A percentile compares a stretch with the other conserved stretches of the same genome.
Conservation (phyloP, 805 yeast species). For the Jamesozyma hellenica region DNA sequence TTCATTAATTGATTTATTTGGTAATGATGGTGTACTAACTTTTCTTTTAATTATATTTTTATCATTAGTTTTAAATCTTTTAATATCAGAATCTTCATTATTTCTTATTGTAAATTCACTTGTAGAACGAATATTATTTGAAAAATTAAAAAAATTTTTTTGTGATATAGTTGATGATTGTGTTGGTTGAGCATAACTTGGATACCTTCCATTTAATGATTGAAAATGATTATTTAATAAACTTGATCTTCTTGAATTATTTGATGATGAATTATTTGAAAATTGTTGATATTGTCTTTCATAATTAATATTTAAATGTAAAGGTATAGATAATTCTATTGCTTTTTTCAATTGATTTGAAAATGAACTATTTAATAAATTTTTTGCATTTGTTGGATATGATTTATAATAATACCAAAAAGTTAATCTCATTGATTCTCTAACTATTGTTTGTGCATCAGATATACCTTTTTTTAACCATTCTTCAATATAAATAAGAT, state of each 20-base stretch:
- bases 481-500: conserved; percentile 33
- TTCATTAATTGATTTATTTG: not conserved
- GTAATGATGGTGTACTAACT: conserved; percentile 19
- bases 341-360: conserved; percentile 38
- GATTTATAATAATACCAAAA: conserved; percentile 58
- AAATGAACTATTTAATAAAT: conserved; percentile 24
- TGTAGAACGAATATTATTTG: conserved; percentile 14
- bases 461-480: conserved; percentile 50
- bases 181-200: conserved; percentile 28
- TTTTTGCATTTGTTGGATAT: conserved; percentile 45
- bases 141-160: not conserved
- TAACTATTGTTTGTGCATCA: conserved; percentile 73
- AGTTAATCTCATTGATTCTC: conserved; percentile 62
- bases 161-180: conserved; percentile 12
- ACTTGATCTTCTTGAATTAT: conserved; percentile 37
- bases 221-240: conserved; percentile 11
- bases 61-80: conserved; percentile 5
- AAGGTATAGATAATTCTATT: conserved; percentile 49
- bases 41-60: conserved; percentile 10
- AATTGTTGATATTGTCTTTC: conserved; percentile 7
- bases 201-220: conserved; percentile 13
- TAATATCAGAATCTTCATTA: not conserved
- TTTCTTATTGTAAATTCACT: conserved; percentile 16
- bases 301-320: conserved; percentile 19
- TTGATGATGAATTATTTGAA: conserved; percentile 15